Percentiles rank a stretch among this genome's conserved stretches.
Conservation (phyloP, 2,329 filamentous ascomycete species). For the Alternaria dauci region DNA sequence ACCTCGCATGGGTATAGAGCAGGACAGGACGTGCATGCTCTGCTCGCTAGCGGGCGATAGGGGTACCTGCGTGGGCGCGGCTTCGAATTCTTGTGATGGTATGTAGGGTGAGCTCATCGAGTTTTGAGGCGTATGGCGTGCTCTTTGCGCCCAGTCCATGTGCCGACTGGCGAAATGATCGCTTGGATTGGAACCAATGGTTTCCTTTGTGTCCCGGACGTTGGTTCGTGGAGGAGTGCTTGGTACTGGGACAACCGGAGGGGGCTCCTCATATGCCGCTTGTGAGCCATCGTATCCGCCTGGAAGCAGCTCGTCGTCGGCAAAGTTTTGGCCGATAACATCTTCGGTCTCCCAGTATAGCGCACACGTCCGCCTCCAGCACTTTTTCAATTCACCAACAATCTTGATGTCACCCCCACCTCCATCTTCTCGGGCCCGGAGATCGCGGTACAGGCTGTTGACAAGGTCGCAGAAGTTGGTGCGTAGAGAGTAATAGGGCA, state of each 20-base stretch:
- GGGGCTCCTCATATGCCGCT: conserved; percentile 33
- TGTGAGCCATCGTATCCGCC: conserved; percentile 70
- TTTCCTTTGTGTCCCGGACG: conserved; percentile 44
- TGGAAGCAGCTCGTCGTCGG: conserved; percentile 74
- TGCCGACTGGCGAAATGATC: conserved; percentile 50
- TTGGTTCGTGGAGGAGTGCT: conserved; percentile 37
- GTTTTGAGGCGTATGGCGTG: conserved; percentile 50
- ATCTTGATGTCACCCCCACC: conserved; percentile 80
- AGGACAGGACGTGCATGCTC: conserved; percentile 67
- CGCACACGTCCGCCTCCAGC: conserved; percentile 90
- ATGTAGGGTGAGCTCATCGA: conserved; percentile 48
- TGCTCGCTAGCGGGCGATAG: conserved; percentile 57
- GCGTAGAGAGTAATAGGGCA: conserved; percentile 76
- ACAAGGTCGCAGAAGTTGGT: conserved; percentile 80
- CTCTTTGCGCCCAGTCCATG: conserved; percentile 50
- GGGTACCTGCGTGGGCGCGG: conserved; percentile 42
- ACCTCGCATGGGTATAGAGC: conserved; percentile 63
- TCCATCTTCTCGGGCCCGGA: conserved; percentile 61
- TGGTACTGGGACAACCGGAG: conserved; percentile 22
- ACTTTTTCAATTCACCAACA: conserved; percentile 92
- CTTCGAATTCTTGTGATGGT: conserved; percentile 43
- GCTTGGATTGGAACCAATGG: conserved; percentile 47
- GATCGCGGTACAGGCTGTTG: conserved; percentile 67
- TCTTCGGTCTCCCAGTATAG: conserved; percentile 85
- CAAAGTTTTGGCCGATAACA: conserved; percentile 65